Evolutionary conservation across 1,284 basidiomycete species (phyloP), one percentile per base, ranked within the genome.

Genomic region (Moniliella sp.): DNA sequence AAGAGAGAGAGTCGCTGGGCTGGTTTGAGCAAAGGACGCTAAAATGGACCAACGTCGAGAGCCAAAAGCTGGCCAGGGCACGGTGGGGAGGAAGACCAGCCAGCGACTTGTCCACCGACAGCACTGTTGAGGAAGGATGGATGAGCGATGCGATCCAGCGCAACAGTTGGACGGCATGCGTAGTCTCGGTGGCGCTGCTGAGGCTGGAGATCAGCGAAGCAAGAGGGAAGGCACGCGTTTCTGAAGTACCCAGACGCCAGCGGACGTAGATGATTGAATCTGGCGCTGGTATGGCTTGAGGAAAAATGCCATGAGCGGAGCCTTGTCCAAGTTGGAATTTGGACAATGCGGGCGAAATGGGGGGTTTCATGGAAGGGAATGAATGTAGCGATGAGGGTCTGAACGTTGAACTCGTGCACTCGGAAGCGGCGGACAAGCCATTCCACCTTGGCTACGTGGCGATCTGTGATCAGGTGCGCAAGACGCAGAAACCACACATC

Each of bases 401-500:
- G 68, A 25, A 84, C 69, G 51, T 93, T 91, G 66, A 93, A 84
- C 57, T 94, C 84, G 58, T 94, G 72, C 23, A 94, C 73, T 52
- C 86, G 74, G 63, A 93, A 94, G 35, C 84, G 68, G 43, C 82
- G 67, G 3, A 97, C 80, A 15, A 97, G 71, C 88, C 88, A 99
- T 58, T 99, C 88, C 18, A 99, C 57, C 61, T 79, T 84, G 25
- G 75, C 76, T 0, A 80, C 72, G 1, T 81, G 77, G 34, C 73
- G 68, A 34, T 84, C 76, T 59, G 83, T 68, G 21, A 97, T 62
- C 65, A 77, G 78, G 11, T 73, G 75, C 1, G 80, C 79, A 2
- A 97, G 64, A 18, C 75, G 61, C 25, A 70, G 62, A 19, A 94
- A 57, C 46, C 82, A 78, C 5, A 65, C 65, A 27, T 69, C 65